These are phyloP conservation scores for Leptomonas seymouri DNA, from an alignment of 208 protist species.

Conservation along the genomic window DNA sequence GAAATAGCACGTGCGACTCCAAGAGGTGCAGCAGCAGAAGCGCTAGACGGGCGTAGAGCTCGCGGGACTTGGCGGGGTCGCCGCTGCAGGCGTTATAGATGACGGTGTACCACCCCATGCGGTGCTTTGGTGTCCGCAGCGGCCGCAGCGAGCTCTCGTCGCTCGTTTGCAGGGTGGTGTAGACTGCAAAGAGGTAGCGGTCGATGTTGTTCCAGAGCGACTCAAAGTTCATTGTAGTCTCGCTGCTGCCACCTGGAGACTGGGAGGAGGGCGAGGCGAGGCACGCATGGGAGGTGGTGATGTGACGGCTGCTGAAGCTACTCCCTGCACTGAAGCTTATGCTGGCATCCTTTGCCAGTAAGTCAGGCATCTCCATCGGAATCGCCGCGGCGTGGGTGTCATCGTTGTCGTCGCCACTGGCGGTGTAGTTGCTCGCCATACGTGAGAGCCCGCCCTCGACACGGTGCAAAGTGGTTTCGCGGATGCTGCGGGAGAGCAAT, in stretches of 20 bases:
- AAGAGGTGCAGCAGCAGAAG: constrained; percentile 55
- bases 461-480: constrained; percentile 18
- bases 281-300: background rate
- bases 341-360: background rate
- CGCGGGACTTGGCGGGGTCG: constrained; percentile 49
- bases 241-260: background rate
- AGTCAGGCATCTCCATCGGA: background rate
- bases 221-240: constrained; percentile 25
- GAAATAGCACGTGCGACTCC: constrained; percentile 65
- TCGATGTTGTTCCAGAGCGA: constrained; percentile 47
- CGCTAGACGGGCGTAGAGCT: constrained; percentile 59
- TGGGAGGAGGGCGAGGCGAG: constrained; percentile 4
- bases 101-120: constrained; percentile 77
- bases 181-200: constrained; percentile 45
- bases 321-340: background rate
- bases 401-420: constrained; percentile 19
- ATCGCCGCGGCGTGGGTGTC: constrained; percentile 1
- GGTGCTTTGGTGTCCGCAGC: constrained; percentile 49
- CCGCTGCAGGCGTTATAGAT: constrained; percentile 74
- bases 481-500: constrained; percentile 36
- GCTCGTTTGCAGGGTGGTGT: constrained; percentile 39
- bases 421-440: constrained; percentile 13
- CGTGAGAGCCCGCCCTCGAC: constrained; percentile 1
- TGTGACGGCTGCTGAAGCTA: background rate
- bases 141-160: constrained; percentile 37